Base-by-base conservation (phyloP, 1,139 yeast species). In the Petasospora rhodanensis region DNA sequence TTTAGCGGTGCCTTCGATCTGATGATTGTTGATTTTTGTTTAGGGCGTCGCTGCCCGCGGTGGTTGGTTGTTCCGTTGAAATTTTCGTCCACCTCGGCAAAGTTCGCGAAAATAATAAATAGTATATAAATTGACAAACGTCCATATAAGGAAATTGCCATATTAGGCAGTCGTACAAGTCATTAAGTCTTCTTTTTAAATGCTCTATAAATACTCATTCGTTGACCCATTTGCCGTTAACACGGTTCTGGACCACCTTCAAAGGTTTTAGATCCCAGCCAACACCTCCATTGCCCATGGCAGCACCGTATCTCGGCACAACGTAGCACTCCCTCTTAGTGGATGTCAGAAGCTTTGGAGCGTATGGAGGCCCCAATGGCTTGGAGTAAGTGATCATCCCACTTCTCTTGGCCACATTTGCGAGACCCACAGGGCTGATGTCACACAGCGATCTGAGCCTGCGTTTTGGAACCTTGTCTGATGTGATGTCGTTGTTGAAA, bases 181-280 rank as follows among this genome's bases (percentile, higher is more conserved):
- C n/a, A n/a, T n/a, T n/a, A n/a, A n/a, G n/a, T n/a, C n/a, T n/a
- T n/a, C n/a, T n/a, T n/a, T n/a, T n/a, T n/a, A n/a, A n/a, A n/a
- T n/a, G n/a, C n/a, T n/a, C n/a, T n/a, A n/a, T n/a, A n/a, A n/a
- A n/a, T n/a, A n/a, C n/a, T n/a, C n/a, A 59, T 28, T 62, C 61
- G 29, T 59, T 63, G 6, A 66, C 62, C 93, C 94, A 82, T 18
- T 59, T 59, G 1, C 91, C 91, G 24, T 64, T 55, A 11, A 64
- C 56, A 32, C 61, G 84, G 41, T 66, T 68, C 54, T 89, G 96
- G 3, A 64, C 64, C 2, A 87, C 93, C 54, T 85, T 81, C 18
- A 79, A 64, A 2, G 86, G 95, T 5, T 95, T 95, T 32, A 89
- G 61, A 51, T 89, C 96, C 95, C 96, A 89, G 8, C 96, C 96